Evolutionary conservation across 2,329 filamentous ascomycete genomes (phyloP).

Genomic region (Curvularia lunata): DNA sequence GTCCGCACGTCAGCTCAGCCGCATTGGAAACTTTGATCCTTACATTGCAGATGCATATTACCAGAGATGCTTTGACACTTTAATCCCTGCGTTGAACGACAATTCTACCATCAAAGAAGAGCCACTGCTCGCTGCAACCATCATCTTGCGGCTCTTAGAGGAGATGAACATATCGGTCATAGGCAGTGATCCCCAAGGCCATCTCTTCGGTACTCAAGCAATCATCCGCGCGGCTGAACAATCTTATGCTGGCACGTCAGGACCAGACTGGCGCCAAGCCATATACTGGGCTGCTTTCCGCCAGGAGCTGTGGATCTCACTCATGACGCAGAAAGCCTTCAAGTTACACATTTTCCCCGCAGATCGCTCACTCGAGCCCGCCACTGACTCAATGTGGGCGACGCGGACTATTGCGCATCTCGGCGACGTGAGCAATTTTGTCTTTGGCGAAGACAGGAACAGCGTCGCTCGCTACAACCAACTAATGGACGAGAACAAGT

Average conservation of each 20-base stretch:
- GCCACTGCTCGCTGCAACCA: constrained; percentile 50
- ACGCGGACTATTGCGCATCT: constrained; percentile 51
- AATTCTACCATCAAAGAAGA: constrained; percentile 51
- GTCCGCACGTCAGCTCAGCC: constrained; percentile 52
- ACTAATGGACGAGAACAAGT: constrained; percentile 44
- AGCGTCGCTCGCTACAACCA: constrained; percentile 38
- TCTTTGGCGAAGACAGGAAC: constrained; percentile 44
- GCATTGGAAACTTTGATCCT: constrained; percentile 49
- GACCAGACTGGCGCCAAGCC: constrained; percentile 44
- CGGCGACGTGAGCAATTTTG: constrained; percentile 47
- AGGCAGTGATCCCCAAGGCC: constrained; percentile 46
- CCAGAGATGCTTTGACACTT: constrained; percentile 49
- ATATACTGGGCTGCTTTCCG: constrained; percentile 50
- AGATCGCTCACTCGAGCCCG: constrained; percentile 49
- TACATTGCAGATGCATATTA: constrained; percentile 53
- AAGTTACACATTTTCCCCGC: constrained; percentile 47
- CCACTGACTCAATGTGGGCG: constrained; percentile 52
- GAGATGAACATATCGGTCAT: constrained; percentile 52
- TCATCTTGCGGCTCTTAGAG: constrained; percentile 51
- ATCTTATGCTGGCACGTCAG: constrained; percentile 40
- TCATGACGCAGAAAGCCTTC: constrained; percentile 47
- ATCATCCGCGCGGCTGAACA: constrained; percentile 46
- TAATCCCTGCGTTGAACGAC: constrained; percentile 51
- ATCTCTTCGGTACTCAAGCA: constrained; percentile 49
- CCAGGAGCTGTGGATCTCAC: constrained; percentile 48